These are phyloP conservation scores for Triadica sebifera DNA, from an alignment of 345 rosid genomes.

Conservation along the genomic window DNA sequence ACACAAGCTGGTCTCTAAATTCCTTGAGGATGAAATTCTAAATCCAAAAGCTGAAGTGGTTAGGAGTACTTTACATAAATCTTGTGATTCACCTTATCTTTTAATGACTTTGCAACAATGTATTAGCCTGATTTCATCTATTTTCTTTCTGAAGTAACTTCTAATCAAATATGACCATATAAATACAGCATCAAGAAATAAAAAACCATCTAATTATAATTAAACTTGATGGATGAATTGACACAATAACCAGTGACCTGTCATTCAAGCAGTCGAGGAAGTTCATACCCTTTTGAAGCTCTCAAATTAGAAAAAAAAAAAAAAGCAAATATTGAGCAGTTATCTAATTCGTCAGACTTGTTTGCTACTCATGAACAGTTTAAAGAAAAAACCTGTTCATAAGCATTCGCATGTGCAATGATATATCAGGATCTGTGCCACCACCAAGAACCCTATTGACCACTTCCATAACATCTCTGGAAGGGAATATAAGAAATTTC, in stretches of 20 bases:
- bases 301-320: background rate
- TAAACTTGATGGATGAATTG: background rate
- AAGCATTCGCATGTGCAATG: conserved; percentile 92
- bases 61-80: background rate
- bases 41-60: background rate
- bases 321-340: background rate
- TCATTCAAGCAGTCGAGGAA: background rate
- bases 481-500: conserved; percentile 78
- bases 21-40: background rate
- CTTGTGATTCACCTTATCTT: background rate
- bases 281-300: background rate
- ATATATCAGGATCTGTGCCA: conserved; percentile 70
- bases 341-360: background rate
- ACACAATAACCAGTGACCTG: background rate
- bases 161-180: background rate
- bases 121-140: background rate
- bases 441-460: conserved; percentile 68
- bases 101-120: background rate
- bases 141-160: background rate
- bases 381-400: conserved; percentile 57
- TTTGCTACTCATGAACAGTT: background rate
- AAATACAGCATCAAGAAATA: background rate
- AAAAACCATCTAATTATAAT: background rate
- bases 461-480: conserved; percentile 70
- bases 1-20: background rate